Evolutionary conservation across 345 rosid species (phyloP).

Genomic region (rapeseed (Brassica napus)): DNA sequence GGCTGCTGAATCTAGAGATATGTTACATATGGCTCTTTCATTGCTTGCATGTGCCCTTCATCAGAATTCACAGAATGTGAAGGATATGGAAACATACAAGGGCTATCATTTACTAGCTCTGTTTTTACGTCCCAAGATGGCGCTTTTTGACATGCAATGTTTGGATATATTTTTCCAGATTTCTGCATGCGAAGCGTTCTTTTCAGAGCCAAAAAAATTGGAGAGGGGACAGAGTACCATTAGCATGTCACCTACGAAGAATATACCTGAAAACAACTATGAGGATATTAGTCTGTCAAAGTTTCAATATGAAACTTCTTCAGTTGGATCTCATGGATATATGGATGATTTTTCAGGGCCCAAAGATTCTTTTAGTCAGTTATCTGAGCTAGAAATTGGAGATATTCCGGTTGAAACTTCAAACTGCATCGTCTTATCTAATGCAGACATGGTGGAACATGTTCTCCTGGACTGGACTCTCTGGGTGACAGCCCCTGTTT

Average conservation of each 20-base stretch:
- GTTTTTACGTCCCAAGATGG: constrained; percentile 85
- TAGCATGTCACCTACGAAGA: constrained; percentile 50
- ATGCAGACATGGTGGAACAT: constrained; percentile 98
- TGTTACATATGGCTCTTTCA: constrained; percentile 94
- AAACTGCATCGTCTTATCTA: constrained; percentile 95
- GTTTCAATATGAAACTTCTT: constrained; percentile 77
- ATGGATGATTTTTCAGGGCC: constrained; percentile 90
- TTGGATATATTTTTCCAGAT: constrained; percentile 94
- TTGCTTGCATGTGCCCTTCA: constrained; percentile 91
- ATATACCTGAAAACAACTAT: constrained; percentile 62
- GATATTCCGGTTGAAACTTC: constrained; percentile 84
- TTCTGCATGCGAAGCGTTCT: constrained; percentile 99
- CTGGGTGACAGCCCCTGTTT: constrained; percentile 91
- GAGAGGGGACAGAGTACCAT: constrained; percentile 43
- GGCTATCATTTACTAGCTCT: constrained; percentile 97
- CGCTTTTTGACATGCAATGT: constrained; percentile 90
- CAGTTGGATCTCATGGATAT: constrained; percentile 90
- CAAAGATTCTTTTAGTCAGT: constrained; percentile 85
- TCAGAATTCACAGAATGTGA: constrained; percentile 91
- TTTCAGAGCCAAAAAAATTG: constrained; percentile 86
- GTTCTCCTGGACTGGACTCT: constrained; percentile 98
- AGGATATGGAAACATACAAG: constrained; percentile 89
- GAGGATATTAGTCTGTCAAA: constrained; percentile 77
- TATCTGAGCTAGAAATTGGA: constrained; percentile 82
- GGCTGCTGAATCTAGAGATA: constrained; percentile 89